phyloP scores from a whole-genome alignment of 495 filamentous ascomycete genomes.

The Penicillium cinerascens region DNA sequence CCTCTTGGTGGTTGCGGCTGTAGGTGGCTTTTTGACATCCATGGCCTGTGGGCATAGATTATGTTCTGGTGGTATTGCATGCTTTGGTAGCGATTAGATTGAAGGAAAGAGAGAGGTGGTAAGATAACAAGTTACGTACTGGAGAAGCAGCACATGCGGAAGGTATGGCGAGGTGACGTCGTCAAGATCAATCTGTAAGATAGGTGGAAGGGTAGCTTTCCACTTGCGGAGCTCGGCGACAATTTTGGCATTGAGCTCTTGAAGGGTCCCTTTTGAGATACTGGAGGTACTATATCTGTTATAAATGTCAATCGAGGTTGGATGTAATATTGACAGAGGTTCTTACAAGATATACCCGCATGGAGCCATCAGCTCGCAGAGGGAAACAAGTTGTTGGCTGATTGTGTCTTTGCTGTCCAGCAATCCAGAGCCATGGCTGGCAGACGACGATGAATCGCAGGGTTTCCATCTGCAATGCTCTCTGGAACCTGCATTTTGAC shows the following conservation, averaged over 20 bases:
- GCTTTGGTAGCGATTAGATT: slow-evolving; percentile 5
- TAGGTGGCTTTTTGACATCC: slow-evolving; percentile 17
- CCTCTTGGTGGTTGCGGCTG: slow-evolving; percentile 20
- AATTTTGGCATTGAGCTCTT: slow-evolving; percentile 18
- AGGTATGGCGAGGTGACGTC: slow-evolving; percentile 9
- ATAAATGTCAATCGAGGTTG: neutral
- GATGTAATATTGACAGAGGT: neutral
- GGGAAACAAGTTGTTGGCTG: slow-evolving; percentile 18
- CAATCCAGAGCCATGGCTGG: neutral
- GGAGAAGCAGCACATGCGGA: slow-evolving; percentile 16
- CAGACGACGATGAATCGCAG: neutral
- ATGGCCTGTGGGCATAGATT: slow-evolving; percentile 25
- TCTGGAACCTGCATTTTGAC: neutral
- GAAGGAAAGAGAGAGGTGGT: neutral
- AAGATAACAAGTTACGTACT: neutral
- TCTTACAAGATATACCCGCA: slow-evolving; percentile 17
- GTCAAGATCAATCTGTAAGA: too few species aligned
- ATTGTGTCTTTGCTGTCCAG: slow-evolving; percentile 3
- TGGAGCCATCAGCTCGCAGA: slow-evolving; percentile 31
- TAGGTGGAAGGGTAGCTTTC: too few species aligned
- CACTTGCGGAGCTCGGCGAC: slow-evolving; percentile 11
- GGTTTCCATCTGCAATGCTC: slow-evolving; percentile 2
- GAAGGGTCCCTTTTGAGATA: slow-evolving; percentile 11
- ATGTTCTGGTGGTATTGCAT: slow-evolving; percentile 28
- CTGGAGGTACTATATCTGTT: slow-evolving; percentile 14